These are phyloP conservation scores for Penicillium simplicissimum DNA, from an alignment of 495 filamentous ascomycete species.

Conservation along the genomic window DNA sequence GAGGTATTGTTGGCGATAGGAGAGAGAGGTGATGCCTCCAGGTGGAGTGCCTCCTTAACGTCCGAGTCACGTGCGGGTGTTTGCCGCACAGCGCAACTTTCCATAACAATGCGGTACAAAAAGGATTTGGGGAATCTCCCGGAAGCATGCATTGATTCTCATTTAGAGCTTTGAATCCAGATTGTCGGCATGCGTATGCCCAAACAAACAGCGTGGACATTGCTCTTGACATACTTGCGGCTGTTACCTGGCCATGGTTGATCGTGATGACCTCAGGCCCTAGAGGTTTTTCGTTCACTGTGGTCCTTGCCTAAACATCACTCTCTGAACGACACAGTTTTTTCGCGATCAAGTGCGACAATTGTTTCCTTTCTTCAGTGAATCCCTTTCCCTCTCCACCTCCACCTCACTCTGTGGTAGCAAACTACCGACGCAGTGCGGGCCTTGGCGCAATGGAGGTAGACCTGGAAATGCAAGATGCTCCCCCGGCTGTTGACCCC, in stretches of 20 bases:
- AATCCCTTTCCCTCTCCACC: background rate
- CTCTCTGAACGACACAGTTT: background rate
- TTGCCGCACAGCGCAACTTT: conserved; percentile 13
- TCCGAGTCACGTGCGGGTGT: conserved; percentile 28
- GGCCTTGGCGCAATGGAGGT: conserved; percentile 8
- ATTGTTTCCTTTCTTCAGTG: background rate
- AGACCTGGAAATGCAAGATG: conserved; percentile 19
- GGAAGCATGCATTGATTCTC: background rate
- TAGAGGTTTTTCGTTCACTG: background rate
- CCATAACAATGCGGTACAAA: background rate
- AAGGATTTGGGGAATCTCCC: background rate
- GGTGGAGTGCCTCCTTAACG: conserved; percentile 33
- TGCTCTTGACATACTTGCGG: background rate
- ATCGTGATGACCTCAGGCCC: background rate
- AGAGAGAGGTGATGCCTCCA: conserved; percentile 38
- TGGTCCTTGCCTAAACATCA: background rate
- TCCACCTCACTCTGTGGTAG: background rate
- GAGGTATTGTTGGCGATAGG: conserved; percentile 23
- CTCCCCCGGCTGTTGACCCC: conserved; percentile 54
- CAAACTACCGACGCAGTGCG: background rate
- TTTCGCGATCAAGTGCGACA: background rate
- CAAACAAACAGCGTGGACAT: background rate
- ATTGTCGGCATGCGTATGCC: background rate
- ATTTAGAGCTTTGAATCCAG: background rate
- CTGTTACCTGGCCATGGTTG: background rate